A percentile compares a stretch with the other conserved stretches of the same genome.
phyloP scores from a whole-genome alignment of 192 early-diverging fungal genomes.

The Helicostylum pulchrum region DNA sequence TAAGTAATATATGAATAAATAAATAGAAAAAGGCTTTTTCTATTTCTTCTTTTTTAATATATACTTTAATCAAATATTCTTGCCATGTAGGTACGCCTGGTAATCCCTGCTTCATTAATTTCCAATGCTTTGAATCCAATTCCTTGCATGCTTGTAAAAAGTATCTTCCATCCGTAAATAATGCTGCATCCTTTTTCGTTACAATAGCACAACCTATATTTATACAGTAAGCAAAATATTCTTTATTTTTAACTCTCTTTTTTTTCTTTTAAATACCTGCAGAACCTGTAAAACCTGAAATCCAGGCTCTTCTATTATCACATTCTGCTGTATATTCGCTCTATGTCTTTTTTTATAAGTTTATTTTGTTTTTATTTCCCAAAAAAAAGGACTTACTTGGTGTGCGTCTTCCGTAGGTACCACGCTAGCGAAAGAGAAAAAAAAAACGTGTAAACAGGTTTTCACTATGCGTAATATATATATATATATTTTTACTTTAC shows the following conservation, averaged over 20 bases:
- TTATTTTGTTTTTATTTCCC: neutral
- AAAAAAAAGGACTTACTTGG: slow-evolving; percentile 53
- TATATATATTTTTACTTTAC: slow-evolving; percentile 12
- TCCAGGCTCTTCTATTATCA: slow-evolving; percentile 82
- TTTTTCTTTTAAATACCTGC: slow-evolving; percentile 50
- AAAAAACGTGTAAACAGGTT: slow-evolving; percentile 11
- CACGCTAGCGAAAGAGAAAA: slow-evolving; percentile 56
- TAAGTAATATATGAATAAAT: neutral
- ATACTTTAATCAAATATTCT: slow-evolving; percentile 74
- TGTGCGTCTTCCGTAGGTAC: slow-evolving; percentile 94
- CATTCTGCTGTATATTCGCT: slow-evolving; percentile 89
- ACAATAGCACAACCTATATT: slow-evolving; percentile 74
- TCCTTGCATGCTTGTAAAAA: slow-evolving; percentile 91
- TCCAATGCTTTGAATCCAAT: slow-evolving; percentile 81
- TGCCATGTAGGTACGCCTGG: slow-evolving; percentile 84
- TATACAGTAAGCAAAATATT: neutral
- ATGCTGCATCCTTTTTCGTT: slow-evolving; percentile 67
- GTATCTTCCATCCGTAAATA: slow-evolving; percentile 97
- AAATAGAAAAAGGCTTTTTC: neutral
- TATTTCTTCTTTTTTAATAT: neutral
- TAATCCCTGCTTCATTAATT: slow-evolving; percentile 84
- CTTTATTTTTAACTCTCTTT: neutral
- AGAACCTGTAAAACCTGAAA: slow-evolving; percentile 94
- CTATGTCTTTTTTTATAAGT: slow-evolving; percentile 35
- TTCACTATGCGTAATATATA: neutral